Evolutionary conservation across 2,329 filamentous ascomycete genomes (phyloP), one percentile per base, ranked within the genome.

Genomic region (Pseudogymnoascus sp.): DNA sequence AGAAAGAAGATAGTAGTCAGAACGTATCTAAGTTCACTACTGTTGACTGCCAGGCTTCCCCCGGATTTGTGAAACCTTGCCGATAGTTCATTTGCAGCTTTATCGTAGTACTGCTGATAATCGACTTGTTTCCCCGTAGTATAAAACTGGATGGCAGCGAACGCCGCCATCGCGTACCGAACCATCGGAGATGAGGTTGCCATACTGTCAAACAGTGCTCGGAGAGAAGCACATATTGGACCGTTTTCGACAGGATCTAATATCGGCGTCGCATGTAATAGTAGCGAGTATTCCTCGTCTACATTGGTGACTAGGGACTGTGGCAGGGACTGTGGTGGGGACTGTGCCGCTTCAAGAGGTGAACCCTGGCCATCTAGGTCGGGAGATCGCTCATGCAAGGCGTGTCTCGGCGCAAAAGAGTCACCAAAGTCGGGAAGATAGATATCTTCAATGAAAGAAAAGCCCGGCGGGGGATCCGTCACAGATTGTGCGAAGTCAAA

Each of bases 271-370:
- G 51, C 51, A 18, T 57, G 51, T 57, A 57, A 57, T 36, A 57
- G 51, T 36, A 57, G 51, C 51, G 51, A 57, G 29, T 57, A 57
- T 57, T 57, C 51, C 51, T 57, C 51, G 51, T 57, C 51, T 36
- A 57, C 51, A 34, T 57, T 34, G n/a, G 51, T 57, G 21, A 34
- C 51, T 57, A 57, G 51, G 29, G 51, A 34, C 29, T 57, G 51
- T 14, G n/a, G 29, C 18, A 57, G 51, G 29, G 51, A 34, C 29
- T 57, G 51, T 14, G n/a, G 29, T 57, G 29, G 51, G 51, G 51
- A 34, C 51, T 34, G 29, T 36, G 51, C 29, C 51, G 29, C 8
- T 34, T 5, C 51, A 34, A n/a, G 51, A 36, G 51, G 51, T n/a
- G 51, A 36, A 36, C 29, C 51, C 51, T 16, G 29, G 29, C 29